Percentiles rank a stretch among this genome's conserved stretches.
Evolutionary conservation across 23 red algal species (phyloP).

Genomic region (Gracilaria gracilis): DNA sequence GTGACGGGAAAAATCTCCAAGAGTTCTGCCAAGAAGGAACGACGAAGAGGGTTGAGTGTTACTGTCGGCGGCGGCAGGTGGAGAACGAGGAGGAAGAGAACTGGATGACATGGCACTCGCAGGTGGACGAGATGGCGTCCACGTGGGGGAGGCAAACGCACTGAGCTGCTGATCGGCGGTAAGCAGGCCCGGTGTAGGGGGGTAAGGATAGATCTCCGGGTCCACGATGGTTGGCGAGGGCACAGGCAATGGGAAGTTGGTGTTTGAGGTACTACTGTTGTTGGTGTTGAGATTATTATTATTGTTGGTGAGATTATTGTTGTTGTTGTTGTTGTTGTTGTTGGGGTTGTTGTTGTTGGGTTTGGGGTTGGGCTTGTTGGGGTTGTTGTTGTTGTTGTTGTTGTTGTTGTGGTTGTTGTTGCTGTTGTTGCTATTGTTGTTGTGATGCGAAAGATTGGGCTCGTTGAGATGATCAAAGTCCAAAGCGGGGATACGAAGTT

Average conservation of each 20-base stretch:
- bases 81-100: slow-evolving; percentile 49
- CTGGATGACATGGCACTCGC: slow-evolving; percentile 26
- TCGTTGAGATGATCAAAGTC: slow-evolving; percentile 63
- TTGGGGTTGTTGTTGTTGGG: slow-evolving; percentile 5
- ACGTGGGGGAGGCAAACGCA: slow-evolving; percentile 52
- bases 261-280: background rate
- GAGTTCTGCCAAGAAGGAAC: slow-evolving; percentile 32
- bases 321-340: slow-evolving; percentile 17
- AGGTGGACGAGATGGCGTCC: slow-evolving; percentile 33
- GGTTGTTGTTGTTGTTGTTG: slow-evolving; percentile 17
- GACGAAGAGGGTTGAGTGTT: background rate
- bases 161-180: slow-evolving; percentile 41
- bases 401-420: slow-evolving; percentile 23
- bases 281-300: background rate
- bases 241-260: slow-evolving; percentile 32
- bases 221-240: slow-evolving; percentile 65
- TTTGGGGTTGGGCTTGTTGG: slow-evolving; percentile 18
- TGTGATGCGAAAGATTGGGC: background rate
- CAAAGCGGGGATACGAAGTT: slow-evolving; percentile 50
- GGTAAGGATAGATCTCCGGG: slow-evolving; percentile 64
- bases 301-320: background rate
- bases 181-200: slow-evolving; percentile 40
- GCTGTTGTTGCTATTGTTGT: slow-evolving; percentile 1
- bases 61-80: slow-evolving; percentile 1
- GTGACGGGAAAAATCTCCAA: slow-evolving; percentile 27